Percentiles rank a stretch among this genome's conserved stretches.
These are phyloP conservation scores for Besnoitia besnoiti DNA, from an alignment of 169 alveolate species.

Conservation along the genomic window DNA sequence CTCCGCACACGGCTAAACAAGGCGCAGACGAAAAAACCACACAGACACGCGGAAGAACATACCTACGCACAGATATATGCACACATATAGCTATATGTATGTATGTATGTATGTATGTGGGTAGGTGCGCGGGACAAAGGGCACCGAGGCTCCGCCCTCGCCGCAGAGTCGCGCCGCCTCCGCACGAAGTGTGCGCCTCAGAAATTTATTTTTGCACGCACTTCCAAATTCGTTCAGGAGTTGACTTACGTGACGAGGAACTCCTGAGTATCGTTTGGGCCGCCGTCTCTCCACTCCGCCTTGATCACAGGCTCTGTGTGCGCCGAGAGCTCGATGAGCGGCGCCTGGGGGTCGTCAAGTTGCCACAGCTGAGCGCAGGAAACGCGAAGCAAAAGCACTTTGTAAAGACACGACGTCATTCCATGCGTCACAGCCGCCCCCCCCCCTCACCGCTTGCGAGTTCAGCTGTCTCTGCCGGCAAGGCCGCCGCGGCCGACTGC, in stretches of 20 bases:
- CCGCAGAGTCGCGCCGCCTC: too few relatives aligned
- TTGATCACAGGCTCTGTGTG: conserved; percentile 50
- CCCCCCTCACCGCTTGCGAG: too few relatives aligned
- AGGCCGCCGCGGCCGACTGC: too few relatives aligned
- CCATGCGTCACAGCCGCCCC: too few relatives aligned
- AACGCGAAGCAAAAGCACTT: not conserved
- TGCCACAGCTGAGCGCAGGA: conserved; percentile 37
- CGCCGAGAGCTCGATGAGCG: conserved; percentile 16
- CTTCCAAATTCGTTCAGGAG: not conserved
- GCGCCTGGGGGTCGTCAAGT: not conserved
- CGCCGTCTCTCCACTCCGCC: conserved; percentile 59
- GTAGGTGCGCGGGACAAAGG: not conserved
- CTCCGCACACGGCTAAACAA: not conserved
- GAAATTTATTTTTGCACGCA: not conserved
- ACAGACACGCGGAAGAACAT: too few relatives aligned
- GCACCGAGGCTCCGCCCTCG: too few relatives aligned
- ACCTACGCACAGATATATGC: not conserved
- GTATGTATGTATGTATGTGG: not conserved
- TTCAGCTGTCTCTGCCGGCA: too few relatives aligned
- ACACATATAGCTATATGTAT: not conserved
- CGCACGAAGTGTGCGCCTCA: too few relatives aligned
- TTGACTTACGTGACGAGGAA: conserved; percentile 50
- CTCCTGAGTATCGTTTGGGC: conserved; percentile 14
- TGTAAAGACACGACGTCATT: too few relatives aligned
- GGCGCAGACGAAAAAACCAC: too few relatives aligned